Evolutionary conservation across 179 eudicot species (phyloP).

Genomic region (Vitellaria paradoxa): DNA sequence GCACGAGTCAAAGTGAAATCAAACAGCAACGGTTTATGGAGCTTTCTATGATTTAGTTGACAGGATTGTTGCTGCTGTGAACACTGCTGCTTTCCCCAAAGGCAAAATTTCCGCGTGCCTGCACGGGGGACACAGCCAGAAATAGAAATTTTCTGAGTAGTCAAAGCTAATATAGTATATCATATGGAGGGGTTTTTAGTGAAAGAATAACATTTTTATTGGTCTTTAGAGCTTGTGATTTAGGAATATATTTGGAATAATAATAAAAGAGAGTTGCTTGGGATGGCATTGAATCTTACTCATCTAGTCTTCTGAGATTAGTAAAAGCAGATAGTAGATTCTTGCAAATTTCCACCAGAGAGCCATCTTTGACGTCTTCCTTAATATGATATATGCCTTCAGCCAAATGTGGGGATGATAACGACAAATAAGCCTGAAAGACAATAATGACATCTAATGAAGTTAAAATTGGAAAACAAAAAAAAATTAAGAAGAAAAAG

Average conservation of each 20-base stretch:
- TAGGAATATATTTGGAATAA: no score
- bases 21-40: background rate
- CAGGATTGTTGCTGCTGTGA: conserved; percentile 72
- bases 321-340: conserved; percentile 64
- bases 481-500: background rate
- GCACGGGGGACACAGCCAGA: conserved; percentile 7
- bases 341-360: conserved; percentile 55
- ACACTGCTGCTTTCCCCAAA: conserved; percentile 70
- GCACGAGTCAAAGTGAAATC: background rate
- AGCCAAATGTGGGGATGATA: conserved; percentile 36
- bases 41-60: conserved; percentile 41
- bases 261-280: background rate
- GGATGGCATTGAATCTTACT: conserved; percentile 41
- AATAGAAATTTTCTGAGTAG: no score
- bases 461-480: background rate
- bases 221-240: no score
- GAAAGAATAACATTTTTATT: no score
- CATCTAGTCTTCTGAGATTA: conserved; percentile 46
- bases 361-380: conserved; percentile 33
- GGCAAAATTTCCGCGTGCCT: conserved; percentile 59
- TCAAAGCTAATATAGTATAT: no score
- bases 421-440: conserved; percentile 71
- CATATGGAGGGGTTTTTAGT: no score
- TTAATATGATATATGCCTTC: conserved; percentile 33
- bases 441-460: background rate